Conservation (phyloP, 2,329 filamentous ascomycete species). For the Epichloe typhina region DNA sequence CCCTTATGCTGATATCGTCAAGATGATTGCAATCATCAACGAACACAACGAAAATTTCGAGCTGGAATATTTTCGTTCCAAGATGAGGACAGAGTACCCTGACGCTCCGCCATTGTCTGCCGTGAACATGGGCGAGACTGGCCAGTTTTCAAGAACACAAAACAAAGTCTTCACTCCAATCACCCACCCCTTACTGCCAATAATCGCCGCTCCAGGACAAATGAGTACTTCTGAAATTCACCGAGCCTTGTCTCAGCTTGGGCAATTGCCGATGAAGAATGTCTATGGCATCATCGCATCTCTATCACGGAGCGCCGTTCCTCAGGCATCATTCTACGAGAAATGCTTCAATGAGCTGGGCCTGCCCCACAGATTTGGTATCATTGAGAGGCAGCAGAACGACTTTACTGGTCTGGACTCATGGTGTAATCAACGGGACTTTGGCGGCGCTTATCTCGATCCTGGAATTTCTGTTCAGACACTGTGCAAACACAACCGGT, state of each 20-base stretch:
- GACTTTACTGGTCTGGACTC: conserved; percentile 54
- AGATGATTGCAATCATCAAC: conserved; percentile 78
- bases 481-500: conserved; percentile 42
- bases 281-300: conserved; percentile 70
- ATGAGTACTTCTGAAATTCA: conserved; percentile 81
- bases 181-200: conserved; percentile 70
- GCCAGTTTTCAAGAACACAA: conserved; percentile 69
- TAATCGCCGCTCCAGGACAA: conserved; percentile 76
- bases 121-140: conserved; percentile 78
- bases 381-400: conserved; percentile 56
- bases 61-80: conserved; percentile 75
- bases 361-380: conserved; percentile 69
- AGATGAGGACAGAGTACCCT: conserved; percentile 55
- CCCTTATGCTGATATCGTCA: conserved; percentile 72
- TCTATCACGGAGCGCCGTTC: conserved; percentile 46
- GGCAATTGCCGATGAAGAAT: conserved; percentile 65
- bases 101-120: conserved; percentile 64
- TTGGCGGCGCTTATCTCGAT: conserved; percentile 72
- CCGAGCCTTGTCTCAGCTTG: conserved; percentile 61
- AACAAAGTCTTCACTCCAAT: conserved; percentile 83
- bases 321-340: conserved; percentile 74
- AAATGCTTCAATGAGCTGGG: conserved; percentile 73
- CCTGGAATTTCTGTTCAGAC: conserved; percentile 51
- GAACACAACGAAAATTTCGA: conserved; percentile 81
- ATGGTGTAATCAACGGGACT: conserved; percentile 59